These are phyloP conservation scores for Spirogloea muscicola DNA, from an alignment of 139 green algal genomes.

Conservation along the genomic window DNA sequence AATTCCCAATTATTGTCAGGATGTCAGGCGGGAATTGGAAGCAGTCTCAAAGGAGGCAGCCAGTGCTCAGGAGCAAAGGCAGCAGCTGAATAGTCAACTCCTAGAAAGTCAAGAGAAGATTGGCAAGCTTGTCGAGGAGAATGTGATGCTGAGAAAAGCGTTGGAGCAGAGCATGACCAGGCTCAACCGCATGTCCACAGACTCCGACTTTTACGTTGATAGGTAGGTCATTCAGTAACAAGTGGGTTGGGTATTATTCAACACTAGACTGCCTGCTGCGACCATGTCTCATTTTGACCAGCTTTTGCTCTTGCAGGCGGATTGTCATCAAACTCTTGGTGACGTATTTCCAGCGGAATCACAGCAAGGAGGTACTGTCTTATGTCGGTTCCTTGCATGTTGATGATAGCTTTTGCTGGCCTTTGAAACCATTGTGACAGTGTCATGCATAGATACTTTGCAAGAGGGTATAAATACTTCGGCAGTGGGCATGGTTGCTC, in stretches of 20 bases:
- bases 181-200: slow-evolving; percentile 39
- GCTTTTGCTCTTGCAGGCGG: too few relatives aligned
- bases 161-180: slow-evolving; percentile 44
- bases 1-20: too few relatives aligned
- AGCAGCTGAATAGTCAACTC: background rate
- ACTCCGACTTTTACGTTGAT: slow-evolving; percentile 44
- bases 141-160: slow-evolving; percentile 7
- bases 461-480: background rate
- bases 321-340: slow-evolving; percentile 48
- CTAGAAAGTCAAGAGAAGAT: background rate
- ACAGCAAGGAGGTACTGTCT: slow-evolving; percentile 40
- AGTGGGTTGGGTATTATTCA: too few relatives aligned
- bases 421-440: background rate
- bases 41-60: too few relatives aligned
- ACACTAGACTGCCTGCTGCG: too few relatives aligned
- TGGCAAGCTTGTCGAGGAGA: slow-evolving; percentile 7
- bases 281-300: too few relatives aligned
- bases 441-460: background rate
- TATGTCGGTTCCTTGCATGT: background rate
- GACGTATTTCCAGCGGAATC: slow-evolving; percentile 41
- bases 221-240: too few relatives aligned
- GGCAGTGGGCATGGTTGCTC: background rate
- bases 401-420: background rate
- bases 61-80: too few relatives aligned
- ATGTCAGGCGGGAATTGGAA: too few relatives aligned